phyloP scores from a whole-genome alignment of 2,329 filamentous ascomycete species.

The Chaetomium globosum region DNA sequence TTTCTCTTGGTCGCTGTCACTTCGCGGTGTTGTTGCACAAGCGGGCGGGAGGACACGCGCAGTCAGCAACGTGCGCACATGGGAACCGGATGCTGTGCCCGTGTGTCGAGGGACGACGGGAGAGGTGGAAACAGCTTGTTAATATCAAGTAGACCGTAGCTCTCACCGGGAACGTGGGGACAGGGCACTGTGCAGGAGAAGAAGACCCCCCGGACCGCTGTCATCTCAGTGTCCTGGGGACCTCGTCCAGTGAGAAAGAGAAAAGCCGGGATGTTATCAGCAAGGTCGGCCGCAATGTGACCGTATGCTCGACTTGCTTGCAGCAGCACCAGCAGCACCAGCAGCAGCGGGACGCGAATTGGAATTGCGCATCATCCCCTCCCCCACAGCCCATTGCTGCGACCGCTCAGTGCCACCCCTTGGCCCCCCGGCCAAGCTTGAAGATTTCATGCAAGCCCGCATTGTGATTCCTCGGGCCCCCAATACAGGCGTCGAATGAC shows the following conservation, averaged over 20 bases:
- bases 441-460: conserved; percentile 20
- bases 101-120: neutral
- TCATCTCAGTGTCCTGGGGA: neutral
- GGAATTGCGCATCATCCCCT: conserved; percentile 25
- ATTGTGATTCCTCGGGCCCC: conserved; percentile 22
- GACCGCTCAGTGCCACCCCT: neutral
- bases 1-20: conserved; percentile 13
- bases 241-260: conserved; percentile 14
- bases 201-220: neutral
- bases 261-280: neutral
- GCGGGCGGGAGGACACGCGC: conserved; percentile 12
- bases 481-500: conserved; percentile 20
- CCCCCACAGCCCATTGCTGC: conserved; percentile 8
- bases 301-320: conserved; percentile 24
- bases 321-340: conserved; percentile 14
- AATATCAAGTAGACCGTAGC: neutral
- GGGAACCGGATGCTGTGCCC: conserved; percentile 16
- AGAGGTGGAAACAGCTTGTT: neutral
- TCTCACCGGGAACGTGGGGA: neutral
- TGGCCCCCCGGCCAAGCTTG: neutral
- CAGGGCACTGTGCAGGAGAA: conserved; percentile 5
- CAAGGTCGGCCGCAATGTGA: conserved; percentile 7
- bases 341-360: conserved; percentile 20
- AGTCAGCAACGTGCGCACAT: conserved; percentile 27
- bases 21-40: conserved; percentile 9